Evolutionary conservation across 805 yeast genomes (phyloP), one percentile per base, ranked within the genome.

Genomic region (Spathaspora sp.): DNA sequence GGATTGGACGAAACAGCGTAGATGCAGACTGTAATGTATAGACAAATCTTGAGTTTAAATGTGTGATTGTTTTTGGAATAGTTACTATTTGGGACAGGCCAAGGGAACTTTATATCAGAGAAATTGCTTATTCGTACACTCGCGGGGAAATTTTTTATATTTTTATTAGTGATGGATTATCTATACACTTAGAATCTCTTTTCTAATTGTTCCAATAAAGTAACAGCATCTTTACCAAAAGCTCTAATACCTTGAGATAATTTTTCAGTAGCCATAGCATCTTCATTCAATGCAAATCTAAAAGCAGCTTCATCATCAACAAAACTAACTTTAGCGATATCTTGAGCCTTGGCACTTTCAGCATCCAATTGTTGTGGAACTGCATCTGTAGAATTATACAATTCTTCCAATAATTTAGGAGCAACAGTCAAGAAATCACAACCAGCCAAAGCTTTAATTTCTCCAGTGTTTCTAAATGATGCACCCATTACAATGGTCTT

Each of bases 401-500:
- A 83, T 76, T 89, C 87, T 76, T 93, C 97, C 72, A 94, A 85
- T 66, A 94, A 80, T 68, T 80, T 82, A 70, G 98, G 98, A 63
- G 98, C 81, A 66, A 94, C 91, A 69, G 99, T 94, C 76, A 94
- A 81, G 83, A 78, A 91, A 73, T 94, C 99, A 68, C 89, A 86
- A 73, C 99, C 99, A 54, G 99, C 97, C 64, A 94, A 81, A 63
- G 96, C 97, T 75, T 86, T 87, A 76, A 94, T 89, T 79, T 93
- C 99, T 62, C 91, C 97, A 57, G 78, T 74, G 81, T 92, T 94
- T 85, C 99, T 93, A 91, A 94, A 93, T 54, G 98, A 93, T 55
- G 99, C 99, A 76, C 99, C 99, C 99, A 94, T 94, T 68, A 94
- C 98, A 69, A 94, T 92, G 72, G 99, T 94, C 66, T 93, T 82